Evolutionary conservation across 164 flowering plant genomes (phyloP).

Genomic region (Santalum album): DNA sequence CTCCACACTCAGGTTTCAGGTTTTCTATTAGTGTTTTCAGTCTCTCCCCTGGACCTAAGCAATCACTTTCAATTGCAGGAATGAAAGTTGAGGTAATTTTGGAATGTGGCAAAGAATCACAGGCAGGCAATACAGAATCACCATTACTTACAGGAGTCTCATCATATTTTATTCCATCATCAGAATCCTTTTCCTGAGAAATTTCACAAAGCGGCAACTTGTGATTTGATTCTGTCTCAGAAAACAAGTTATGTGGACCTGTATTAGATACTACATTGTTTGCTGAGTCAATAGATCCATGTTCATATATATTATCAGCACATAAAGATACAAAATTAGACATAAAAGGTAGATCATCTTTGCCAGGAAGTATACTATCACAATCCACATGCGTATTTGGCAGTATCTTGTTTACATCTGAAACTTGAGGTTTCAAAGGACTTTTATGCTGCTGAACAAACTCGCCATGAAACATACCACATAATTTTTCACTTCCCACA

Average conservation of each 20-base stretch:
- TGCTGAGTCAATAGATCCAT: slow-evolving; percentile 16
- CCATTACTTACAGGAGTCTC: slow-evolving; percentile 13
- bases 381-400: slow-evolving; percentile 13
- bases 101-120: slow-evolving; percentile 7
- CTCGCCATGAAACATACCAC: neutral
- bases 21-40: slow-evolving; percentile 9
- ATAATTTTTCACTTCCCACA: slow-evolving; percentile 5
- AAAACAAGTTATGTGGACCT: slow-evolving; percentile 17
- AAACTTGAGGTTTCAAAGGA: slow-evolving; percentile 13
- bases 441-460: neutral
- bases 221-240: slow-evolving; percentile 8
- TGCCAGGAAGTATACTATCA: slow-evolving; percentile 7
- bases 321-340: slow-evolving; percentile 8
- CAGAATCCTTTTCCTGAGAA: slow-evolving; percentile 11
- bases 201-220: slow-evolving; percentile 10
- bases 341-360: slow-evolving; percentile 17
- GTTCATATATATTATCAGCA: slow-evolving; percentile 14
- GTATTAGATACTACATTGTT: slow-evolving; percentile 15
- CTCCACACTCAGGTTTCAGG: slow-evolving; percentile 17
- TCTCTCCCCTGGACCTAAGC: slow-evolving; percentile 9
- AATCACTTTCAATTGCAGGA: slow-evolving; percentile 9
- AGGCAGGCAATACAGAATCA: slow-evolving; percentile 6
- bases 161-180: slow-evolving; percentile 10
- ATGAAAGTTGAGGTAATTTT: slow-evolving; percentile 8
- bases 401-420: slow-evolving; percentile 10